Base-by-base conservation (phyloP, 2,329 filamentous ascomycete species). In the Hypoxylon sp. region DNA sequence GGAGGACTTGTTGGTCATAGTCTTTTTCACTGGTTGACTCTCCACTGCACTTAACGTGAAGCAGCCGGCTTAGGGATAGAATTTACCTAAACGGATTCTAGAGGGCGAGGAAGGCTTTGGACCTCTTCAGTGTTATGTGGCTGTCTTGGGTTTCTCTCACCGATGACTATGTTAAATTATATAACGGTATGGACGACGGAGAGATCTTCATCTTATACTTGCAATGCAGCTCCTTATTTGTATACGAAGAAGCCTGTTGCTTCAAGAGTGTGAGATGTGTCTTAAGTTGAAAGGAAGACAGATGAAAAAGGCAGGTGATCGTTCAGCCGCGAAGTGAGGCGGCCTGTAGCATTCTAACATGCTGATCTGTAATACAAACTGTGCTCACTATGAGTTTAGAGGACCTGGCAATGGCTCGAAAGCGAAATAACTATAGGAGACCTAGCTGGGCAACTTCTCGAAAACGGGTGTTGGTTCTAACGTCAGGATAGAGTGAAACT, bases 241-340 rank as follows among this genome's bases (percentile, higher is more conserved):
- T n/a, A 14, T 39, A 3, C 6, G 8, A 5, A 19, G 8, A 44
- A 8, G 13, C 37, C n/a, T 42, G 37, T 9, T 42, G 37, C 37
- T 42, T 5, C 37, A 42, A 8, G 37, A 17, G 37, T 17, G n/a
- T 42, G 37, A 42, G 39, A 17, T 19, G 10, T 44, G 39, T 44
- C 39, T 44, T 44, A 19, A 19, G 39, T 44, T 44, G 9, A 19
- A 42, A 42, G 37, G 37, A 8, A 42, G n/a, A 19, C 8, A 9
- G 5, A 9, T 19, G 39, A 44, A 19, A 8, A 10, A 19, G 14
- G 17, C 26, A 44, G 19, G 39, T 17, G 39, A 44, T 22, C 19
- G 44, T 37, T 58, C 54, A 58, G 54, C 54, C 54, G 54, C 54
- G 48, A 35, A 37, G 54, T 29, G 24, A 58, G 54, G 54, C 54